A percentile compares a stretch with the other conserved stretches of the same genome.
Conservation (phyloP, 2,329 filamentous ascomycete species). For the Acrocalymma vagum region DNA sequence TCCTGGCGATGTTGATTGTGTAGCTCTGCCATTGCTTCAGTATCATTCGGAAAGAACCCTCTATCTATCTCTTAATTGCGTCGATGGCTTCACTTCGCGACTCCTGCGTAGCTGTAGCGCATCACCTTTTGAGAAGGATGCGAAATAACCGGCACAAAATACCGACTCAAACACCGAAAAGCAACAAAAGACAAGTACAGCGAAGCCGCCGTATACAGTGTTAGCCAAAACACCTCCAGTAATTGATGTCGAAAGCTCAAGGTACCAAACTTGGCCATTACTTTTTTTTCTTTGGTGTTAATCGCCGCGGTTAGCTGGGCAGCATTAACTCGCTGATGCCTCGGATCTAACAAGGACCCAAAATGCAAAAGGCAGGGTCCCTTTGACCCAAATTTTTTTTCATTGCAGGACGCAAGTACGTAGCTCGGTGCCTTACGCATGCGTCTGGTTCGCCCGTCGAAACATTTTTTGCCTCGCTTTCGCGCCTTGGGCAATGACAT, state of each 20-base stretch:
- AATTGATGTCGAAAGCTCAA: constrained; percentile 15
- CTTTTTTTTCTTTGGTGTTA: constrained; percentile 10
- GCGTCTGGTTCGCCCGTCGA: background rate
- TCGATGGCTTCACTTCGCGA: background rate
- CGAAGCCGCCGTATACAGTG: constrained; percentile 28
- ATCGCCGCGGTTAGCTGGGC: constrained; percentile 8
- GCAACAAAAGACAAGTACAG: constrained; percentile 17
- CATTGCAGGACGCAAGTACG: constrained; percentile 8
- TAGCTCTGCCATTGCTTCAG: constrained; percentile 31
- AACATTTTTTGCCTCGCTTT: constrained; percentile 2
- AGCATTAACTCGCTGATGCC: constrained; percentile 37
- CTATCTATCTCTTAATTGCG: background rate
- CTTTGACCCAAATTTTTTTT: constrained; percentile 15
- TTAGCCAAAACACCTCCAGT: constrained; percentile 25
- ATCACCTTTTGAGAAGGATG: background rate
- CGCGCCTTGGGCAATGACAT: constrained; percentile 15
- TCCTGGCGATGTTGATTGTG: constrained; percentile 36
- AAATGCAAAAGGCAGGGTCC: constrained; percentile 5
- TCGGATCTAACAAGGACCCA: constrained; percentile 50
- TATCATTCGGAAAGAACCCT: background rate
- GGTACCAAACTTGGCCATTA: constrained; percentile 19
- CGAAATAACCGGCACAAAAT: constrained; percentile 19
- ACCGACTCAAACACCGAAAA: constrained; percentile 19
- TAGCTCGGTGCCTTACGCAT: constrained; percentile 11
- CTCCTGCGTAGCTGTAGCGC: background rate